phyloP scores from a whole-genome alignment of 2,329 filamentous ascomycete genomes.

The Sordariomycetes sp. region DNA sequence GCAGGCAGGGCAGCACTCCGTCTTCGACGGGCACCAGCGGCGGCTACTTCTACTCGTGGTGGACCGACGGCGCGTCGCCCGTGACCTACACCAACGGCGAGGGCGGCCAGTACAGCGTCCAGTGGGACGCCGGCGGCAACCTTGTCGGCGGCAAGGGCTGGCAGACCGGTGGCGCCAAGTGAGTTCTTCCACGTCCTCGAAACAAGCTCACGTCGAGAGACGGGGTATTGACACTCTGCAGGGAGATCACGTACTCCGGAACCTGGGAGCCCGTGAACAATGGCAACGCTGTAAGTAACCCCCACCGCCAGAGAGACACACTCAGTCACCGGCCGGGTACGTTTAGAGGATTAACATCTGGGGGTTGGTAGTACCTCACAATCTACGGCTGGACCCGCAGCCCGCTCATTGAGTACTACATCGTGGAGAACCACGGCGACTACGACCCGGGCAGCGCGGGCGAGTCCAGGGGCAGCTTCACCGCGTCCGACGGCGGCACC shows the following conservation, averaged over 20 bases:
- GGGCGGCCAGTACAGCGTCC: constrained; percentile 30
- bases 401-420: constrained; percentile 26
- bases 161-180: constrained; percentile 41
- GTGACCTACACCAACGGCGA: constrained; percentile 33
- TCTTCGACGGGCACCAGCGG: constrained; percentile 22
- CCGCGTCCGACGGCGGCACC: constrained; percentile 19
- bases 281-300: constrained; percentile 12
- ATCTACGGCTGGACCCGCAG: constrained; percentile 26
- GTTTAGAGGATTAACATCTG: neutral
- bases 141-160: constrained; percentile 49
- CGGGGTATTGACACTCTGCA: neutral
- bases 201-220: too few relatives aligned
- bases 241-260: constrained; percentile 17
- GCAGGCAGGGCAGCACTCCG: constrained; percentile 15
- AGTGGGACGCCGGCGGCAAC: constrained; percentile 36
- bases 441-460: constrained; percentile 25
- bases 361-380: constrained; percentile 17
- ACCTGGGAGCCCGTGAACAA: constrained; percentile 16
- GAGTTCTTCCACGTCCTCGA: neutral
- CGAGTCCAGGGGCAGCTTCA: constrained; percentile 20
- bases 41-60: constrained; percentile 38
- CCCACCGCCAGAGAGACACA: too few relatives aligned
- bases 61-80: constrained; percentile 31
- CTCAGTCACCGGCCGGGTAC: neutral
- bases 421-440: constrained; percentile 24